Conservation (phyloP, 768 basidiomycete species). For the Dentipellis fragilis region DNA sequence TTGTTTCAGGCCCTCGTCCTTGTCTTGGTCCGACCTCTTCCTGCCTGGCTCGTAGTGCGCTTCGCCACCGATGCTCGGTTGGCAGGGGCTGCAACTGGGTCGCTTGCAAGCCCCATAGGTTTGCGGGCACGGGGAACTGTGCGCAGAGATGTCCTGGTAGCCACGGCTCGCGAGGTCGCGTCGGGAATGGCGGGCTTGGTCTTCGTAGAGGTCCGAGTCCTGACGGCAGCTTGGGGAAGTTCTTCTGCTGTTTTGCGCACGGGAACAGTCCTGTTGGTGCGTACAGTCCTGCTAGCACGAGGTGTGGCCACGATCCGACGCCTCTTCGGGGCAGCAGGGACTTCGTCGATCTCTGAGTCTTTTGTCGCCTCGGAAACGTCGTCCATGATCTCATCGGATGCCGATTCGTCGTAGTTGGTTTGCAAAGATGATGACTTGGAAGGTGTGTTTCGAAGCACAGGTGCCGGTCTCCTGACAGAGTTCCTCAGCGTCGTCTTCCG, state of each 20-base stretch:
- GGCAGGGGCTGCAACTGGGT: not conserved
- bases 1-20: too few species aligned
- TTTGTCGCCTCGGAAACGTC: conserved; percentile 3
- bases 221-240: too few species aligned
- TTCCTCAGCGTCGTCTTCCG: conserved; percentile 5
- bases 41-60: not conserved
- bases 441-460: conserved; percentile 1
- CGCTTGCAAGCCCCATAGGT: not conserved
- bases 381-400: conserved; percentile 12
- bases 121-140: not conserved
- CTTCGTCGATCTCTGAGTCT: not conserved
- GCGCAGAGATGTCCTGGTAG: not conserved
- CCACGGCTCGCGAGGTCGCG: not conserved
- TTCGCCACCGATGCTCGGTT: not conserved
- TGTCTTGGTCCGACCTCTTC: not conserved
- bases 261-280: too few species aligned
- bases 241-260: too few species aligned
- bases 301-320: conserved; percentile 5
- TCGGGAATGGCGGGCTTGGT: not conserved
- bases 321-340: conserved; percentile 6
- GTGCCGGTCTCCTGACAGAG: not conserved
- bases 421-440: conserved; percentile 3
- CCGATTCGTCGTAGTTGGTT: conserved; percentile 1
- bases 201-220: too few species aligned
- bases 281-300: not conserved